Conservation (phyloP, 495 filamentous ascomycete species). For the Tuber aestivum region DNA sequence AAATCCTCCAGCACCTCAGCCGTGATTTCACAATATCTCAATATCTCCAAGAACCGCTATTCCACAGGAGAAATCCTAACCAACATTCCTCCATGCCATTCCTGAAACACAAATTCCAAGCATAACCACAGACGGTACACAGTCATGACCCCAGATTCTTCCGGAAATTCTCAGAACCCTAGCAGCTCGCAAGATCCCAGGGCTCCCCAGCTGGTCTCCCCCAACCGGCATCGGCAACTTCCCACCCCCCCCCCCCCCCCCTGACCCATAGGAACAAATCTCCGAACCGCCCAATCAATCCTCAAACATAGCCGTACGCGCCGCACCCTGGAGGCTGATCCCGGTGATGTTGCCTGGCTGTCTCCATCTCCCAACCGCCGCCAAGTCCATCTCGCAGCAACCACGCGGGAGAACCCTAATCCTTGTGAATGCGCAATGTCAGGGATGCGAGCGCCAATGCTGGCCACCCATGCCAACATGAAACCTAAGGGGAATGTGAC, state of each 20-base stretch:
- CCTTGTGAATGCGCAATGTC: neutral
- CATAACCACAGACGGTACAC: neutral
- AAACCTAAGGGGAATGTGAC: neutral
- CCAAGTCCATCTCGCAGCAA: neutral
- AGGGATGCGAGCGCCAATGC: neutral
- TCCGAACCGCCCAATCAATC: neutral
- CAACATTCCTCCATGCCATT: neutral
- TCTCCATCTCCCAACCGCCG: neutral
- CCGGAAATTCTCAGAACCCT: neutral
- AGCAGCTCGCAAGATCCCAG: neutral
- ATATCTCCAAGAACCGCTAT: no score
- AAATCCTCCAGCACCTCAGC: neutral
- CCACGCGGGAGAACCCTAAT: neutral
- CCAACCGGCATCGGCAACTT: neutral
- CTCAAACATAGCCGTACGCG: neutral
- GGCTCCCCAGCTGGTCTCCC: no score
- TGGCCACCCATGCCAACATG: neutral
- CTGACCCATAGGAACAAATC: neutral
- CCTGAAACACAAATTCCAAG: neutral
- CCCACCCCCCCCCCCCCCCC: neutral
- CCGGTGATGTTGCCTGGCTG: neutral
- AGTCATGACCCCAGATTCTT: neutral
- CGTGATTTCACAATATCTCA: neutral
- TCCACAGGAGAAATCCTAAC: neutral
- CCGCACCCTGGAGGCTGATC: neutral